Evolutionary conservation across 2,329 filamentous ascomycete genomes (phyloP).

Genomic region (Thielaviopsis populi): DNA sequence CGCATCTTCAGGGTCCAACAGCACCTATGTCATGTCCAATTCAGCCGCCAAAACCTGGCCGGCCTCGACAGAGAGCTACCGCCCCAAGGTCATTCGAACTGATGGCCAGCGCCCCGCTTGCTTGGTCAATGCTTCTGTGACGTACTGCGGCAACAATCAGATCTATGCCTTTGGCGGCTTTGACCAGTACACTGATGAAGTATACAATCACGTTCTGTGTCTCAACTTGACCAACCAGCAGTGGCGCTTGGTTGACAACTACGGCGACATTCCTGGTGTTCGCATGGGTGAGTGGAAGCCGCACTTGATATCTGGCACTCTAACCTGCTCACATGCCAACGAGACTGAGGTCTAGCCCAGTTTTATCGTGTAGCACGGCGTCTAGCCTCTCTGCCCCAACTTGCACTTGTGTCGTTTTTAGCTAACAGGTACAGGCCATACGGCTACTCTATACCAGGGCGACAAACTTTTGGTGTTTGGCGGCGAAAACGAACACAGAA

Average conservation of each 20-base stretch:
- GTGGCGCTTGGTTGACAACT: constrained; percentile 96
- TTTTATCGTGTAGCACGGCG: background rate
- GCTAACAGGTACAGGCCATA: constrained; percentile 51
- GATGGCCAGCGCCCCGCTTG: constrained; percentile 76
- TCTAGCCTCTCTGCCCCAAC: background rate
- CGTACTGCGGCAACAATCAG: constrained; percentile 93
- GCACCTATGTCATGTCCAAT: constrained; percentile 84
- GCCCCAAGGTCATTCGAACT: constrained; percentile 67
- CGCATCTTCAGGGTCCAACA: constrained; percentile 43
- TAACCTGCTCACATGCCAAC: background rate
- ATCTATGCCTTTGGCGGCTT: constrained; percentile 98
- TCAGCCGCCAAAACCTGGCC: constrained; percentile 56
- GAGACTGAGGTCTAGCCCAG: background rate
- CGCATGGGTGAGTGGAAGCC: constrained; percentile 59
- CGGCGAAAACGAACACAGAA: constrained; percentile 92
- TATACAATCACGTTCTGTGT: constrained; percentile 92
- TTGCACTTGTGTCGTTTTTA: background rate
- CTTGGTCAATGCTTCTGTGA: constrained; percentile 93
- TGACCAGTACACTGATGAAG: constrained; percentile 96
- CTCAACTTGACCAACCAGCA: constrained; percentile 76
- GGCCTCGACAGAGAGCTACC: constrained; percentile 53
- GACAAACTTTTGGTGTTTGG: constrained; percentile 95
- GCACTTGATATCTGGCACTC: background rate
- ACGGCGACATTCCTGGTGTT: constrained; percentile 92
- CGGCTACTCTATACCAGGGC: constrained; percentile 82